Percentiles rank a stretch among this genome's conserved stretches.
phyloP scores from a whole-genome alignment of 106 monocot genomes.

The Platanthera zijinensis region DNA sequence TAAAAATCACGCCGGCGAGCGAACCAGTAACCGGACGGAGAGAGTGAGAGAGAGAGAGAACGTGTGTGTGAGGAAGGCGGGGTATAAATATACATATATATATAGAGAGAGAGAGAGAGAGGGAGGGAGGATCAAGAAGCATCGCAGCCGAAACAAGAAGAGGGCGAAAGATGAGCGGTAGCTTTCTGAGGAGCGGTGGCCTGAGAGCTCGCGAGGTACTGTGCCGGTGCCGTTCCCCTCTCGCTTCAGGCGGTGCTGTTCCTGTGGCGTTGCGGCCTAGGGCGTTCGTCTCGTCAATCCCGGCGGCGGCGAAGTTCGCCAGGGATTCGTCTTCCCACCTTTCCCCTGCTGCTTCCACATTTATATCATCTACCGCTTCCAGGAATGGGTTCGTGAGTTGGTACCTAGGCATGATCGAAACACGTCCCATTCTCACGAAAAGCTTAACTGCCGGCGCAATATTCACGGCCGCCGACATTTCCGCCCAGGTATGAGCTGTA shows the following conservation, averaged over 20 bases:
- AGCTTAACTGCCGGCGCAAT: conserved; percentile 57
- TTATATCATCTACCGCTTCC: conserved; percentile 3
- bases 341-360: conserved; percentile 11
- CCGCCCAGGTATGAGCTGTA: conserved; percentile 27
- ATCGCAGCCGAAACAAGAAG: neutral
- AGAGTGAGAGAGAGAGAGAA: neutral
- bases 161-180: conserved; percentile 15
- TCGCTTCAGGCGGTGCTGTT: neutral
- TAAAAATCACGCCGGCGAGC: neutral
- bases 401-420: conserved; percentile 57
- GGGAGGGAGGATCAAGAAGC: neutral
- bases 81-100: too few relatives aligned
- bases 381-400: conserved; percentile 46
- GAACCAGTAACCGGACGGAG: neutral
- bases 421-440: conserved; percentile 54
- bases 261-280: neutral
- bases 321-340: neutral
- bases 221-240: conserved; percentile 5
- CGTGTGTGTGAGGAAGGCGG: too few relatives aligned
- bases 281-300: conserved; percentile 11
- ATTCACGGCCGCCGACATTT: conserved; percentile 45
- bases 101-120: neutral
- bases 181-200: conserved; percentile 25
- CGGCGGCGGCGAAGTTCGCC: neutral
- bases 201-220: conserved; percentile 14